These are phyloP conservation scores for Leccinum uliginosum DNA, from an alignment of 768 basidiomycete species.

Conservation along the genomic window DNA sequence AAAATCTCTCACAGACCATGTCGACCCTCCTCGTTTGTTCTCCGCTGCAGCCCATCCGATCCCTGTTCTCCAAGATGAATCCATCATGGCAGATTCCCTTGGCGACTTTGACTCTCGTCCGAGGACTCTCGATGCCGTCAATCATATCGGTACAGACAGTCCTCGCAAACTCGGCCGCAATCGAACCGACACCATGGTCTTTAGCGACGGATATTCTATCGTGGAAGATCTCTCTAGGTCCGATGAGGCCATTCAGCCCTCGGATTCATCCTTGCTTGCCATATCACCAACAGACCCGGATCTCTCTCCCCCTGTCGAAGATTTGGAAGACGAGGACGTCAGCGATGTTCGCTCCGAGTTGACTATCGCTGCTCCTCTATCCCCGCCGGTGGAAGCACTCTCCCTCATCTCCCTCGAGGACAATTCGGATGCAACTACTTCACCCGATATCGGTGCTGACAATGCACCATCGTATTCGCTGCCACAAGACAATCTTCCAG, in stretches of 20 bases:
- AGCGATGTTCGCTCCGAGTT: slow-evolving; percentile 21
- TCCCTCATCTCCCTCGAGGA: slow-evolving; percentile 26
- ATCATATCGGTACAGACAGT: slow-evolving; percentile 30
- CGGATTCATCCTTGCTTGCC: slow-evolving; percentile 6
- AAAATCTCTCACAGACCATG: slow-evolving; percentile 26
- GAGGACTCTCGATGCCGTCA: slow-evolving; percentile 15
- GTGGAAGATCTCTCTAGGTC: slow-evolving; percentile 36
- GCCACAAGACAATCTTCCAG: slow-evolving; percentile 1
- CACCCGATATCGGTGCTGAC: neutral
- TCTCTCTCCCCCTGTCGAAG: slow-evolving; percentile 16
- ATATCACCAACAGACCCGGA: slow-evolving; percentile 6
- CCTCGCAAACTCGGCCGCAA: slow-evolving; percentile 47
- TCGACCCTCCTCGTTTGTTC: slow-evolving; percentile 38
- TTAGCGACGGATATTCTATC: slow-evolving; percentile 41
- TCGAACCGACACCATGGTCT: slow-evolving; percentile 75
- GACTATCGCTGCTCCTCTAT: slow-evolving; percentile 15
- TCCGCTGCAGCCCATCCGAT: slow-evolving; percentile 37
- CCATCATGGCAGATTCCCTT: slow-evolving; percentile 1
- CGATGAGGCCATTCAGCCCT: slow-evolving; percentile 4
- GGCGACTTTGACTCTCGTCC: slow-evolving; percentile 14
- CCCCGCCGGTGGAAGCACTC: slow-evolving; percentile 27
- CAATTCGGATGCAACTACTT: neutral
- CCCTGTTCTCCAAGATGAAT: slow-evolving; percentile 10
- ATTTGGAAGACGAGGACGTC: slow-evolving; percentile 22
- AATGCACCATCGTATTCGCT: slow-evolving; percentile 1